Evolutionary conservation across 345 rosid genomes (phyloP), one percentile per base, ranked within the genome.

Genomic region (Lagerstroemia speciosa): DNA sequence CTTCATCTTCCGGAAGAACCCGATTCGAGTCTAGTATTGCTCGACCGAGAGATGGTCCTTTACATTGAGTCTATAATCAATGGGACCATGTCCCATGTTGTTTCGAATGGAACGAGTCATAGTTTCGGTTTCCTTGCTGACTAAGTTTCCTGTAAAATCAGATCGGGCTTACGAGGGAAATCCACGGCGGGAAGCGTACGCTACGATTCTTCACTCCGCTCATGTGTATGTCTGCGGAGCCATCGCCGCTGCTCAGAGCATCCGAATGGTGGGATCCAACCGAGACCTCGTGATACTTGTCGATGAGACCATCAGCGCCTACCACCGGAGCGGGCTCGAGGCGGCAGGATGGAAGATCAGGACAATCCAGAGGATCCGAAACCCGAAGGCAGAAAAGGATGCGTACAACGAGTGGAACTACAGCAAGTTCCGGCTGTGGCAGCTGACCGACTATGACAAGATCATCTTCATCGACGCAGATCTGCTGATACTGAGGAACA

Each of bases 321-420:
- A 91, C 65, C 94, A 93, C 70, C 83, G 89, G 73, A 90, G 86
- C 71, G 98, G 98, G 64, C 84, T 93, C 0, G 91, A 82, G 74
- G 95, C 93, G 8, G 95, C 97, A 0, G 96, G 99, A 17, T 94
- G 99, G 99, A 89, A 91, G 74, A 77, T 94, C 68, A 76, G 87
- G 74, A 87, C 88, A 1, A 91, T 94, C 63, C 72, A 89, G 55
- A 80, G 99, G 68, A 94, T 94, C 73, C 81, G 99, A 76, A 94
- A 91, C 80, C 99, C 97, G 3, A 91, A 94, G 81, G 99, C 99
- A 0, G 96, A 91, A 74, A 85, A 84, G 74, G 96, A 94, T 74
- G 96, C 99, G 11, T 91, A 94, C 81, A 94, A 91, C 67, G 96
- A 94, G 69, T 94, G 96, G 96, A 94, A 94, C 74, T 94, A 94